phyloP scores from a whole-genome alignment of 163 green algal species.

The Coccomyxa subellipsoidea region DNA sequence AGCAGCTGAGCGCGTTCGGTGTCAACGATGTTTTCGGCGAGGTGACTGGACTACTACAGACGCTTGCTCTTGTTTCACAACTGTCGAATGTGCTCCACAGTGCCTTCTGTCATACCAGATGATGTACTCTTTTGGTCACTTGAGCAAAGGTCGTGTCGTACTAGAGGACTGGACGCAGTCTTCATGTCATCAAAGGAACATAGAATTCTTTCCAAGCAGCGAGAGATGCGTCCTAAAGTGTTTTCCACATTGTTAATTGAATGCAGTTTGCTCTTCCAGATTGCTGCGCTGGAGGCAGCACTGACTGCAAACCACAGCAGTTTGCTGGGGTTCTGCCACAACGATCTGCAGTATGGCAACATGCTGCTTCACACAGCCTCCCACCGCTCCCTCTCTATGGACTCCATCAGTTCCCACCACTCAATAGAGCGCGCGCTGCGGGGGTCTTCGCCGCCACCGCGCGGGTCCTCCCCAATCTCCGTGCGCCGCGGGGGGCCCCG shows the following conservation, averaged over 20 bases:
- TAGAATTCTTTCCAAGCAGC: no score
- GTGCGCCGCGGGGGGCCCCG: background rate
- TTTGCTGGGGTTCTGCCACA: constrained; percentile 62
- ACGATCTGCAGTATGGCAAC: constrained; percentile 70
- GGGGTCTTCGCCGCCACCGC: background rate
- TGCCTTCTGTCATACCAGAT: no score
- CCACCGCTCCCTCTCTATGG: background rate
- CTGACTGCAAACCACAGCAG: constrained; percentile 18
- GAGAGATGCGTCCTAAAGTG: no score
- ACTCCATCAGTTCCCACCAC: background rate
- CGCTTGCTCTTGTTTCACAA: background rate
- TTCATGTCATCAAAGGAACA: no score
- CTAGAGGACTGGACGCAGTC: no score
- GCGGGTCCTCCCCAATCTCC: background rate
- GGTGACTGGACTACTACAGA: background rate
- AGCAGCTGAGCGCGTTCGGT: background rate
- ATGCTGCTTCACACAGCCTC: constrained; percentile 43
- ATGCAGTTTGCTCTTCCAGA: constrained; percentile 27
- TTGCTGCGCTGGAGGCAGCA: constrained; percentile 25
- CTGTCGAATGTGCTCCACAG: background rate
- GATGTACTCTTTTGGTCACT: no score
- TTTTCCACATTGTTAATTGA: no score
- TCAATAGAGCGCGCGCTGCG: background rate
- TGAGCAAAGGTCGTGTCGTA: no score
- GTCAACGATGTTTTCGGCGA: constrained; percentile 11